Base-by-base conservation (phyloP, 495 filamentous ascomycete species). In the Aspergillus haitiensis region DNA sequence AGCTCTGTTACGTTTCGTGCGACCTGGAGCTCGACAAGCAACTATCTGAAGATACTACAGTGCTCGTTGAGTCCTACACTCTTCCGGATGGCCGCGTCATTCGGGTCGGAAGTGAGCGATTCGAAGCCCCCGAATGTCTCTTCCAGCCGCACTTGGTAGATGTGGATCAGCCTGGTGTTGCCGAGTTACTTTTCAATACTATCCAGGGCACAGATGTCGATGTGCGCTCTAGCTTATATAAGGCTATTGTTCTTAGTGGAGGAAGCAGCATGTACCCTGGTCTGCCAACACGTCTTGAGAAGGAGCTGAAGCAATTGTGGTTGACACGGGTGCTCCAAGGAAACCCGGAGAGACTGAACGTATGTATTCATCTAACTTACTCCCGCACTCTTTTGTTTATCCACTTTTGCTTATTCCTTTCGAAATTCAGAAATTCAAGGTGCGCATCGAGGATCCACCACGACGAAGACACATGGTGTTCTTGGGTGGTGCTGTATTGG, bases 61-160 rank as follows among this genome's bases (percentile, higher is more conserved):
- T 97, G 12, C 79, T 99, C 47, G 94, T 99, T 12, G 94, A 99
- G 73, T 93, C 88, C 66, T 99, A 98, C 77, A 98, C 94, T 5
- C 80, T 98, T 10, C 94, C 94, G 37, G 94, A 98, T 68, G 94
- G 94, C 44, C 90, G 94, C 35, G 92, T 97, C 37, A 97, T 98
- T 65, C 86, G 92, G 32, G 91, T 98, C 6, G 94, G 94, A 5
- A 94, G 90, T 66, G 94, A 99, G 74, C 86, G 94, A 16, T 99
- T 99, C 74, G 94, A 99, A 77, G 94, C 94, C 2, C 92, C 94
- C 52, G 94, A 99, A 72, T 98, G 95, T 73, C 81, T 99, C 48
- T 99, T 99, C 88, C 94, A 99, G 78, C 94, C 94, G 50, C 94
- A 99, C 74, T 79, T 99, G 44, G 93, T 99, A 27, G 94, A 99